phyloP scores from a whole-genome alignment of 2,329 filamentous ascomycete species.

The Exophiala calicioides region DNA sequence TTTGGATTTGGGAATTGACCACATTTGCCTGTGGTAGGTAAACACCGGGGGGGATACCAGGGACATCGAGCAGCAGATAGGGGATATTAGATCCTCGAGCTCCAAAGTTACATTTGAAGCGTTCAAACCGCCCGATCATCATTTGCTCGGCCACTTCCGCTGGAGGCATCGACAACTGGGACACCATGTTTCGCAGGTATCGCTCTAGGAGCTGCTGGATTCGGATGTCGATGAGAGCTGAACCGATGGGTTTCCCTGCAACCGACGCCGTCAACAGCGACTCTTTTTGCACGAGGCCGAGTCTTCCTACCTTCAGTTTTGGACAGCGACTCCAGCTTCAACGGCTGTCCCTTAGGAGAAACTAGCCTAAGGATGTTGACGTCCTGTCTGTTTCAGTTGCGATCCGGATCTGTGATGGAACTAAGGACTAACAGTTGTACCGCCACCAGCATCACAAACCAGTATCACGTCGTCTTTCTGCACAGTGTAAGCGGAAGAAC shows the following conservation, averaged over 20 bases:
- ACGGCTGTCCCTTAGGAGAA: slow-evolving; percentile 31
- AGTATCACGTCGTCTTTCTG: slow-evolving; percentile 45
- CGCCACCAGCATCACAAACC: slow-evolving; percentile 55
- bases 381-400: slow-evolving; percentile 26
- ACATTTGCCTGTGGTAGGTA: slow-evolving; percentile 34
- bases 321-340: slow-evolving; percentile 32
- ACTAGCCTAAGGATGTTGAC: slow-evolving; percentile 36
- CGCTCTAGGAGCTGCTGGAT: slow-evolving; percentile 33
- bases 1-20: slow-evolving; percentile 35
- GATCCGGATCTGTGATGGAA: neutral
- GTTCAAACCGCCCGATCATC: slow-evolving; percentile 37
- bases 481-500: slow-evolving; percentile 29
- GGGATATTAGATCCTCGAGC: slow-evolving; percentile 32
- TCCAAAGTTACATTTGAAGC: slow-evolving; percentile 39
- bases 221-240: slow-evolving; percentile 38
- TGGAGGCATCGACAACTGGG: slow-evolving; percentile 27
- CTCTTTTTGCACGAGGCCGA: too few relatives aligned
- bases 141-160: slow-evolving; percentile 34
- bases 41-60: slow-evolving; percentile 26
- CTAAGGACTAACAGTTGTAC: slow-evolving; percentile 39
- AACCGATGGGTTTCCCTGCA: slow-evolving; percentile 41
- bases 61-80: slow-evolving; percentile 35
- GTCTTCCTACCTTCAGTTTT: slow-evolving; percentile 21
- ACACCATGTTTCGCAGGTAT: slow-evolving; percentile 28
- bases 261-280: neutral